These are phyloP conservation scores for Nitzschia inconspicua DNA, from an alignment of 108 stramenopile genomes.

Conservation along the genomic window DNA sequence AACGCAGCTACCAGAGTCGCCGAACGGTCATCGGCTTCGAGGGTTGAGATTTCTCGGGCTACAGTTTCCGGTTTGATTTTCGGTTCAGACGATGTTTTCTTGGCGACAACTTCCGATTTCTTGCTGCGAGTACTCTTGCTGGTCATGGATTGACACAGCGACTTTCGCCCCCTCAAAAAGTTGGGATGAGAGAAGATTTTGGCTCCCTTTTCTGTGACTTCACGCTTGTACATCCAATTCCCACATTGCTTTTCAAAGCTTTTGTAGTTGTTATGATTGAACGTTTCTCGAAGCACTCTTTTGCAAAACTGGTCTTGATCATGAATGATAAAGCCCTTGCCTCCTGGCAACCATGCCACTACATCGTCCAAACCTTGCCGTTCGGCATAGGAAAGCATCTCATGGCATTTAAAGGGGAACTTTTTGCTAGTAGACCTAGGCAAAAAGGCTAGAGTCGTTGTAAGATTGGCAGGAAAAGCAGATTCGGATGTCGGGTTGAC, in stretches of 20 bases:
- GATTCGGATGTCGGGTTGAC: too few species aligned
- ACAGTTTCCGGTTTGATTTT: too few species aligned
- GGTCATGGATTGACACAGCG: not conserved
- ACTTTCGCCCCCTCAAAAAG: not conserved
- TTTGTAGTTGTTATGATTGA: not conserved
- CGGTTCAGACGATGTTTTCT: too few species aligned
- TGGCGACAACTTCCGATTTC: too few species aligned
- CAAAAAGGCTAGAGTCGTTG: not conserved
- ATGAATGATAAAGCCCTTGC: not conserved
- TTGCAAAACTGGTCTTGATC: not conserved
- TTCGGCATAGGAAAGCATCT: not conserved
- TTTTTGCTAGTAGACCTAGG: not conserved
- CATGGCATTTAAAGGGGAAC: not conserved
- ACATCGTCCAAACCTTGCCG: not conserved
- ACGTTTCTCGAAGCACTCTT: not conserved
- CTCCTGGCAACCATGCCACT: not conserved
- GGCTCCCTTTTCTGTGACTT: not conserved
- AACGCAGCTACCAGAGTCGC: too few species aligned
- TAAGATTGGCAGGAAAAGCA: too few species aligned
- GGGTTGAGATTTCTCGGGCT: too few species aligned
- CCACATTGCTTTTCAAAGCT: not conserved
- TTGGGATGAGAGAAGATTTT: not conserved
- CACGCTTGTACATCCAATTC: not conserved
- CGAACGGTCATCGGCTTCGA: too few species aligned
- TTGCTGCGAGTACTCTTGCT: not conserved